phyloP scores from a whole-genome alignment of 805 yeast species.

The Limtongia smithiae region DNA sequence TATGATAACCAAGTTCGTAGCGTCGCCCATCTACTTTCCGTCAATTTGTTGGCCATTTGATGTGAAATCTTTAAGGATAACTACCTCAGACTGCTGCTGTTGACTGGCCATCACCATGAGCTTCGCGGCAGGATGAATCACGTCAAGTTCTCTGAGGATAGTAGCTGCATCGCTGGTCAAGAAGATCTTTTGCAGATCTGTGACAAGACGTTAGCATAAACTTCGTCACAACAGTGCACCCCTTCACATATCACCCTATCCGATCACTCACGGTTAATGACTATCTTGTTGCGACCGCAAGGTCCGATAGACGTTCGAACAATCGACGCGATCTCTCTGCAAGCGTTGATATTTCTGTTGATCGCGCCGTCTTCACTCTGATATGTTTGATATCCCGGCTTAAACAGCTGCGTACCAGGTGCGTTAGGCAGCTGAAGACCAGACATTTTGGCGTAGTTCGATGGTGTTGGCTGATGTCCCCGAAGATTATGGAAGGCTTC shows the following conservation, averaged over 20 bases:
- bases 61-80: background rate
- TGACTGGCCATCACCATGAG: slow-evolving; percentile 92
- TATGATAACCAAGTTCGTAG: slow-evolving; percentile 84
- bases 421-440: slow-evolving; percentile 78
- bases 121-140: slow-evolving; percentile 96
- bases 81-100: slow-evolving; percentile 85
- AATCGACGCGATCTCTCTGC: slow-evolving; percentile 86
- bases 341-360: slow-evolving; percentile 86
- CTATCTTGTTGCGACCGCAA: slow-evolving; percentile 93
- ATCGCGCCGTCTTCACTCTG: slow-evolving; percentile 93
- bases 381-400: slow-evolving; percentile 88
- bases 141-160: slow-evolving; percentile 86
- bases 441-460: no score
- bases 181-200: slow-evolving; percentile 70
- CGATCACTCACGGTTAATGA: slow-evolving; percentile 66
- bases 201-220: background rate
- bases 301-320: slow-evolving; percentile 96
- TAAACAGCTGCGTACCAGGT: slow-evolving; percentile 89
- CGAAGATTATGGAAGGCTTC: no score
- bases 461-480: no score
- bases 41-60: background rate
- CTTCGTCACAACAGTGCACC: no score
- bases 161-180: slow-evolving; percentile 98
- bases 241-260: no score
- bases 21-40: slow-evolving; percentile 74